phyloP scores from a whole-genome alignment of 2,329 filamentous ascomycete genomes.

The Penicillium sp. region DNA sequence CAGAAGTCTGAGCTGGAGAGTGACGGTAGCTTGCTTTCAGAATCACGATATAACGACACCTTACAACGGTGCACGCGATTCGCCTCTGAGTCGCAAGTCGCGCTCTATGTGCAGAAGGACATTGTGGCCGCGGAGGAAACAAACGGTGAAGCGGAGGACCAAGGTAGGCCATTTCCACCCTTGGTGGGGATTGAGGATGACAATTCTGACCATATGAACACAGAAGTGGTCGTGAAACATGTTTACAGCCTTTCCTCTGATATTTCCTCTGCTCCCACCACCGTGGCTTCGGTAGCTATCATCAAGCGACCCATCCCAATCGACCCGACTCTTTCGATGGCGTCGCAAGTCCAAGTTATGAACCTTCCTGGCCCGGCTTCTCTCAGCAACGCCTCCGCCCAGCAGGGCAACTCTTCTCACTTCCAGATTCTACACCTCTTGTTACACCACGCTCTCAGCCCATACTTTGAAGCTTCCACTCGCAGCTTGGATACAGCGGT shows the following conservation, averaged over 20 bases:
- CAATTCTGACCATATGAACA: constrained; percentile 6
- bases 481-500: constrained; percentile 72
- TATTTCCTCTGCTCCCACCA: constrained; percentile 70
- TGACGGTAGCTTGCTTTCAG: constrained; percentile 79
- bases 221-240: constrained; percentile 52
- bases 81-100: constrained; percentile 81
- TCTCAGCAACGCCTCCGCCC: constrained; percentile 65
- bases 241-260: constrained; percentile 80
- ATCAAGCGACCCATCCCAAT: constrained; percentile 88
- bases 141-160: constrained; percentile 39
- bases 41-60: constrained; percentile 72
- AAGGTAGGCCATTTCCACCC: constrained; percentile 38
- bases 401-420: constrained; percentile 72
- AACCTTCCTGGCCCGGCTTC: constrained; percentile 83
- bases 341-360: constrained; percentile 87
- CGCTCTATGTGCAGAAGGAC: constrained; percentile 87
- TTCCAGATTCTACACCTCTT: constrained; percentile 92
- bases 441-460: constrained; percentile 86
- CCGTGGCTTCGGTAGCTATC: constrained; percentile 85
- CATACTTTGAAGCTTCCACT: constrained; percentile 96
- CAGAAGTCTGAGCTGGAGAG: constrained; percentile 76
- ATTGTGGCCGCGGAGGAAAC: constrained; percentile 57
- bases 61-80: constrained; percentile 86
- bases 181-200: not conserved
- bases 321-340: constrained; percentile 78